Percentiles rank a stretch among this genome's conserved stretches.
Conservation (phyloP, 352 stramenopile species). For the Pythium vanterpoolii region DNA sequence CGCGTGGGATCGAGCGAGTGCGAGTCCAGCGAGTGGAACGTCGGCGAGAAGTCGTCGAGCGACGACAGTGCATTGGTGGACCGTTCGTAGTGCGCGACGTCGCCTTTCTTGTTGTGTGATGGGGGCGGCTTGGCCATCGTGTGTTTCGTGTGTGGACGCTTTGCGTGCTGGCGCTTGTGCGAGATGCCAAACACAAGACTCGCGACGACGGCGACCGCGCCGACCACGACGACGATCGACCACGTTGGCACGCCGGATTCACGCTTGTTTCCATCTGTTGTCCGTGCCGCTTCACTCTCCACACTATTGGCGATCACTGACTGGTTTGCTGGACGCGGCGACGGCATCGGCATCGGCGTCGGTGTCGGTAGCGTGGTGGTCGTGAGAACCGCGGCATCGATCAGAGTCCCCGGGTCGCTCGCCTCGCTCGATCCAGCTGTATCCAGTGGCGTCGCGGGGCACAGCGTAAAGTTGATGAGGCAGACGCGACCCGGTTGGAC, state of each 20-base stretch:
- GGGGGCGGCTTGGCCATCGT: background rate
- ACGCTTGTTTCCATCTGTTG: too few species aligned
- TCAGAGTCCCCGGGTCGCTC: background rate
- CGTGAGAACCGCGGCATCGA: too few species aligned
- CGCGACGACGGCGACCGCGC: background rate
- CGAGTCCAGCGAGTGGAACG: background rate
- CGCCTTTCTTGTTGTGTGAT: background rate
- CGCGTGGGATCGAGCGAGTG: background rate
- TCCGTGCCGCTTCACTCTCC: background rate
- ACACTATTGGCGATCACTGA: background rate
- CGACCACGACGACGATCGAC: conserved; percentile 1
- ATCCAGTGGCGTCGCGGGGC: background rate
- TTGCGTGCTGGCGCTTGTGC: background rate
- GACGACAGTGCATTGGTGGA: background rate
- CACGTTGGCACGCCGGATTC: background rate
- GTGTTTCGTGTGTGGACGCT: background rate
- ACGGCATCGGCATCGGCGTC: background rate
- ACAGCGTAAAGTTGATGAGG: background rate
- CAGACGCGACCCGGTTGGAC: background rate
- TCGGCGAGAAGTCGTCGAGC: background rate
- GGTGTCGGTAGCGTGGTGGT: background rate
- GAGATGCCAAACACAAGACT: background rate
- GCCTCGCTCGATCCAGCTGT: background rate
- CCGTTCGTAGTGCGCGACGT: background rate
- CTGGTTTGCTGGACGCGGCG: background rate